Percentiles rank a stretch among this genome's conserved stretches.
These are phyloP conservation scores for Podila horticola DNA, from an alignment of 192 early-diverging fungal genomes.

Conservation along the genomic window DNA sequence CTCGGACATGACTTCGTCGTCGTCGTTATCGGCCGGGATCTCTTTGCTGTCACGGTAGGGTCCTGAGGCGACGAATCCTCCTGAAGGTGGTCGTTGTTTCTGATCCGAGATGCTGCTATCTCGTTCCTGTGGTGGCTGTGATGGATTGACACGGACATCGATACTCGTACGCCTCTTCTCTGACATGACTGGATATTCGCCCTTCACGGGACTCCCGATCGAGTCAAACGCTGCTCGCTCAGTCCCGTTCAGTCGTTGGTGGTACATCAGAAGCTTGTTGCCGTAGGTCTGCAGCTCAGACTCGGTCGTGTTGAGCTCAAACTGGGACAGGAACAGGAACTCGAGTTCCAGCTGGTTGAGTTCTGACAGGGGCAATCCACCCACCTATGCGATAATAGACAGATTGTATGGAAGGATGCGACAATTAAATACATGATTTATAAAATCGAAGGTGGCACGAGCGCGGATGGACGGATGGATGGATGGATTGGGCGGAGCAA, in stretches of 20 bases:
- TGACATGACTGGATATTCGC: conserved; percentile 23
- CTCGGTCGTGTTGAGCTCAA: conserved; percentile 72
- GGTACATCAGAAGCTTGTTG: conserved; percentile 66
- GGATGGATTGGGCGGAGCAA: neutral
- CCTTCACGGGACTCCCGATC: conserved; percentile 37
- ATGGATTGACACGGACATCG: conserved; percentile 4
- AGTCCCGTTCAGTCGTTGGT: conserved; percentile 45
- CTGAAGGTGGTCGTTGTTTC: conserved; percentile 2
- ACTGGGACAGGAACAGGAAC: conserved; percentile 75
- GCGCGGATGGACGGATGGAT: neutral
- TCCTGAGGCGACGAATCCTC: conserved; percentile 19
- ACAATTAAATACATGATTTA: neutral
- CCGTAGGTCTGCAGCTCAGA: conserved; percentile 71
- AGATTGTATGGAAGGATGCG: neutral
- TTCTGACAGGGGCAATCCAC: conserved; percentile 74
- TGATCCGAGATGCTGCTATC: neutral
- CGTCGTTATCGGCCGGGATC: conserved; percentile 21
- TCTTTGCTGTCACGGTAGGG: conserved; percentile 51
- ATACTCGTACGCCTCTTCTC: conserved; percentile 43
- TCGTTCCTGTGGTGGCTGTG: neutral
- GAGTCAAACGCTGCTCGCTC: conserved; percentile 33
- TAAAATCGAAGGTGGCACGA: neutral
- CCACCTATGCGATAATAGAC: conserved; percentile 59
- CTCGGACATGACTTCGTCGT: conserved; percentile 50
- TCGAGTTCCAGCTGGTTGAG: conserved; percentile 82